Evolutionary conservation across 176 grass and related monocot species (phyloP).

Genomic region (sorghum (Sorghum bicolor)): Sorghum_bicolor_NCBIv3 NC_012871.2:70270501-70271000

Average conservation of each 20-base stretch:
- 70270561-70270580: too few species aligned
- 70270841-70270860: neutral
- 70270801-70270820: conserved; percentile 25
- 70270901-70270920: neutral
- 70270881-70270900: conserved; percentile 25
- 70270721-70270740: neutral
- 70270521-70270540: too few species aligned
- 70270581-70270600: too few species aligned
- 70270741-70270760: neutral
- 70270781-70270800: neutral
- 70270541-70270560: too few species aligned
- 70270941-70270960: neutral
- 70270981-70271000: too few species aligned
- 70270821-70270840: conserved; percentile 1
- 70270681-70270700: too few species aligned
- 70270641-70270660: too few species aligned
- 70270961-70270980: too few species aligned
- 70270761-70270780: neutral
- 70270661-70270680: too few species aligned
- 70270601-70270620: too few species aligned
- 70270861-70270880: conserved; percentile 18
- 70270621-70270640: too few species aligned
- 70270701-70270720: neutral
- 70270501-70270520: too few species aligned
- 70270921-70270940: neutral